Base-by-base conservation (phyloP, 495 filamentous ascomycete species). In the Thermochaetoides thermophila region DNA sequence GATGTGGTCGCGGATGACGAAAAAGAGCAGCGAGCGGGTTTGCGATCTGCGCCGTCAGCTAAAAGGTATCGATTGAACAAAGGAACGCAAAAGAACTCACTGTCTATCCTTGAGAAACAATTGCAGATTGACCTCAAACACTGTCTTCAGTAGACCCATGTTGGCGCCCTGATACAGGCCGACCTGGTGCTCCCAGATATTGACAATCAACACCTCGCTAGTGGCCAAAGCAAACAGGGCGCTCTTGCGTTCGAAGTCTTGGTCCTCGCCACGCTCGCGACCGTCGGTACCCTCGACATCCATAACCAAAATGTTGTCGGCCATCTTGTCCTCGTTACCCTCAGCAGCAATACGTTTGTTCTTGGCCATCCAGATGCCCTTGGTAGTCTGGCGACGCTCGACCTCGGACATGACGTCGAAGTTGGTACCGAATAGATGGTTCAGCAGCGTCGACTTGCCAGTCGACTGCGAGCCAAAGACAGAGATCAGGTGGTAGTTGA, bases 161-260 rank as follows among this genome's bases (percentile, higher is more conserved):
- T 97, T 97, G 38, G 89, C 89, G 32, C 89, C 89, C 59, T 97
- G 89, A 49, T 97, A 97, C 49, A 97, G 57, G 14, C 89, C 89
- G 31, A 97, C 89, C 57, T 97, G 89, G 56, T 94, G 86, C 59
- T 97, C 89, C 89, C 89, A 97, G 40, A 97, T 86, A 47, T 97
- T 97, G 51, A 97, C 81, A 52, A 97, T 91, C 38, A 97, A 66
- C 31, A 97, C 89, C 63, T 97, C 89, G 59, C 87, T 95, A 17
- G 89, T 97, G 25, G 89, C 89, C 45, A 97, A 67, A 12, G 89
- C 89, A 55, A 97, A 97, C 12, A 97, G 69, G 19, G 89, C 89
- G 55, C 83, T 91, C 61, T 97, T 97, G 44, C 89, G 72, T 68
- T 97, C 89, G 52, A 97, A 97, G 52, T 97, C 89, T 58, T 97